phyloP scores from a whole-genome alignment of 192 early-diverging fungal genomes.

The Podila verticillata region DNA sequence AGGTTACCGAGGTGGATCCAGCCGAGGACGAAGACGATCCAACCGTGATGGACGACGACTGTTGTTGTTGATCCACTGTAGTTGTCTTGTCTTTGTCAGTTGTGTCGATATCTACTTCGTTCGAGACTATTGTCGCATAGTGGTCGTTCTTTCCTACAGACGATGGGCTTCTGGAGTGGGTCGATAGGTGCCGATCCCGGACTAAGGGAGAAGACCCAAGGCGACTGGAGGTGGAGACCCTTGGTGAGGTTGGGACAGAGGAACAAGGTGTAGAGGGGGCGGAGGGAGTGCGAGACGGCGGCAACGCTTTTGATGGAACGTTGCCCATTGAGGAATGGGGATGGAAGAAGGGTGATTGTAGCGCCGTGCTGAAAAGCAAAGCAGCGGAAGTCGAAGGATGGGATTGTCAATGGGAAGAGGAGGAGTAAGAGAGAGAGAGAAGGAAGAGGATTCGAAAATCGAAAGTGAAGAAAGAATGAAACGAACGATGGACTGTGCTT shows the following conservation, averaged over 20 bases:
- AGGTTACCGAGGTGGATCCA: conserved; percentile 2
- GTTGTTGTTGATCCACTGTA: neutral
- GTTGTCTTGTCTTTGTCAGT: neutral
- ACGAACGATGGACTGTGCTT: too few relatives aligned
- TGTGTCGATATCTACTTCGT: neutral
- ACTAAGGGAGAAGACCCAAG: neutral
- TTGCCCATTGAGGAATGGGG: conserved; percentile 1
- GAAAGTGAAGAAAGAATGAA: too few relatives aligned
- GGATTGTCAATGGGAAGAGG: too few relatives aligned
- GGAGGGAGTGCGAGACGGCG: neutral
- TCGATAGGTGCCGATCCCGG: neutral
- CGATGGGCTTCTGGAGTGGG: neutral
- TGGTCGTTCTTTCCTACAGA: too few relatives aligned
- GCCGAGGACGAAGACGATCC: neutral
- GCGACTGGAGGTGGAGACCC: neutral
- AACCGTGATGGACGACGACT: neutral
- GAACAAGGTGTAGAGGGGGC: neutral
- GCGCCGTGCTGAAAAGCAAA: too few relatives aligned
- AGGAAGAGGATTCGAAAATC: too few relatives aligned
- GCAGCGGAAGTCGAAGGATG: too few relatives aligned
- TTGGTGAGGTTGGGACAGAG: conserved; percentile 1
- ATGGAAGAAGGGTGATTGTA: neutral
- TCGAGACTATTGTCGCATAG: neutral
- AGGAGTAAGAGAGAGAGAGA: too few relatives aligned
- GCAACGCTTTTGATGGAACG: neutral